Evolutionary conservation across 1,284 basidiomycete genomes (phyloP).

Genomic region (Ustilago tritici): DNA sequence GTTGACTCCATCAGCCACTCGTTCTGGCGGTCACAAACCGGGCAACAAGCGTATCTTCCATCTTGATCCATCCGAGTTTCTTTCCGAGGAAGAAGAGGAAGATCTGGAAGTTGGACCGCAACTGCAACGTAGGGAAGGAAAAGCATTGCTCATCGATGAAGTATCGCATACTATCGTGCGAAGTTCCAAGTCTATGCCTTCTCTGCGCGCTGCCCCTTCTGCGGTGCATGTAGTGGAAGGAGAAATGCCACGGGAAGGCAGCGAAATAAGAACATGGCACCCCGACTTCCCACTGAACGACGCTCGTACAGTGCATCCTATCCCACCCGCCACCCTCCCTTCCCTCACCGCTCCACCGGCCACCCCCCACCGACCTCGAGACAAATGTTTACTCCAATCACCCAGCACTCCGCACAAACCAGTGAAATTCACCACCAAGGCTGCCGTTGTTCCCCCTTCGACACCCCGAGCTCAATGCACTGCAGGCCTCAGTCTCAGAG

Average conservation of each 20-base stretch:
- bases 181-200: conserved; percentile 21
- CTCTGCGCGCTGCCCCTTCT: conserved; percentile 1
- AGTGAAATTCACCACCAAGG: conserved; percentile 16
- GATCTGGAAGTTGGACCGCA: conserved; percentile 6
- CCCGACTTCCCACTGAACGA: conserved; percentile 41
- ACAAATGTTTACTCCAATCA: conserved; percentile 5
- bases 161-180: conserved; percentile 23
- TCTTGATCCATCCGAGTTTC: conserved; percentile 39
- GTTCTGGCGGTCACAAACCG: conserved; percentile 31
- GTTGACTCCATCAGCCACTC: conserved; percentile 41
- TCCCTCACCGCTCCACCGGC: conserved; percentile 21
- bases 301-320: conserved; percentile 23
- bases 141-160: conserved; percentile 39
- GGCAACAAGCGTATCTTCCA: conserved; percentile 41
- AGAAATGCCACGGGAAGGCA: conserved; percentile 26
- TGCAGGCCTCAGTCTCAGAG: conserved; percentile 31
- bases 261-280: conserved; percentile 34
- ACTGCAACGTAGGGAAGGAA: conserved; percentile 4
- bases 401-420: conserved; percentile 21
- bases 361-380: conserved; percentile 36
- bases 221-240: not conserved
- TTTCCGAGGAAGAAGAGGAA: conserved; percentile 31
- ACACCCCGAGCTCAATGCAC: conserved; percentile 2
- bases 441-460: not conserved
- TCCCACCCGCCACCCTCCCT: conserved; percentile 38